Conservation (phyloP, 164 flowering plant species). For the Dillenia turbinata region DNA sequence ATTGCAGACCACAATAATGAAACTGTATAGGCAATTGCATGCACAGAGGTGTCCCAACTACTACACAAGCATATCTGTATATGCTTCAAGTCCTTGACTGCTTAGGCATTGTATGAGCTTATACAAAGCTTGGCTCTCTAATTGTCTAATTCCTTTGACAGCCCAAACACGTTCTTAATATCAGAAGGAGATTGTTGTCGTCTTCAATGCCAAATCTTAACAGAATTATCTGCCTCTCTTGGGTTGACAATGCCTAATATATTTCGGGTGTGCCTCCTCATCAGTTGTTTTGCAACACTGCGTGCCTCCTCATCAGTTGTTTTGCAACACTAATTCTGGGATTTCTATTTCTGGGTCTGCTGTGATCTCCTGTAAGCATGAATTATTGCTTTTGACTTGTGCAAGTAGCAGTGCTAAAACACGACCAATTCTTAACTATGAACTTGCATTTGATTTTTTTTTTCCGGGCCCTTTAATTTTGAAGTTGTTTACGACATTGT, state of each 20-base stretch:
- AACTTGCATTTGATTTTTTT: too few relatives aligned
- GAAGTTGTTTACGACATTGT: too few relatives aligned
- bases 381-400: neutral
- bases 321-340: conserved; percentile 53
- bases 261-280: conserved; percentile 69
- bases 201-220: conserved; percentile 69
- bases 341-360: conserved; percentile 60
- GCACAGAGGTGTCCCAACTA: neutral
- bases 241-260: conserved; percentile 59
- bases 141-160: conserved; percentile 80
- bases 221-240: conserved; percentile 49
- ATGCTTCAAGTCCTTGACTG: conserved; percentile 56
- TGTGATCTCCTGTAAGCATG: conserved; percentile 62
- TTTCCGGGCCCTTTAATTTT: too few relatives aligned
- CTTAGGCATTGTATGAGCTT: conserved; percentile 57
- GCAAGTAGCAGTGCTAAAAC: too few relatives aligned
- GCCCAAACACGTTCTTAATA: conserved; percentile 49
- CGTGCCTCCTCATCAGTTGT: conserved; percentile 75
- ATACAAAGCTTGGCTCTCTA: conserved; percentile 65
- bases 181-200: conserved; percentile 49
- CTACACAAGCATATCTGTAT: conserved; percentile 36
- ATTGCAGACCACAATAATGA: too few relatives aligned
- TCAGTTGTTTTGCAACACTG: conserved; percentile 52
- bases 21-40: too few relatives aligned
- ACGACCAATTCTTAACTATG: too few relatives aligned